Conservation (phyloP, 2,329 filamentous ascomycete species). For the Colletotrichum gloeosporioides region DNA sequence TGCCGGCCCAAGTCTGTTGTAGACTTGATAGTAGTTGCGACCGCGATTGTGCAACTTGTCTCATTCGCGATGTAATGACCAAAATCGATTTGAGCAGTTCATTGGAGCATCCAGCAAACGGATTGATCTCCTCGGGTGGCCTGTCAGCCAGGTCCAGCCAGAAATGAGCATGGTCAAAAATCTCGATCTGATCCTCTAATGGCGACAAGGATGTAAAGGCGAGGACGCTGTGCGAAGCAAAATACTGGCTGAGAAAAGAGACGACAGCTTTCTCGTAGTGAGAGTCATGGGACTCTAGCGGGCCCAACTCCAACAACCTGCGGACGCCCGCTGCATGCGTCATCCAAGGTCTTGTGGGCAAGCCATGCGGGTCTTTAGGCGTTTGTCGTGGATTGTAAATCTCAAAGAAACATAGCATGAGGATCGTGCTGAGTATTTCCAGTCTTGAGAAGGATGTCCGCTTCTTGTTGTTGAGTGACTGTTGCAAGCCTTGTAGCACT, state of each 20-base stretch:
- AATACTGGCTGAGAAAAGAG: neutral
- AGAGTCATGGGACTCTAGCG: neutral
- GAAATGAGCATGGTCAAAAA: neutral
- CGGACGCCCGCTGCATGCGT: neutral
- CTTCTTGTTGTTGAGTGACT: neutral
- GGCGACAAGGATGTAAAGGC: neutral
- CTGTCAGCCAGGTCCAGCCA: neutral
- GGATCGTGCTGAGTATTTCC: neutral
- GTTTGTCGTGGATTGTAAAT: fast-evolving
- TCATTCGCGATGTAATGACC: neutral
- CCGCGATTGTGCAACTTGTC: neutral
- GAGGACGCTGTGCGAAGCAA: neutral
- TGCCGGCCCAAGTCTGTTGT: neutral
- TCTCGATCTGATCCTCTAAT: neutral
- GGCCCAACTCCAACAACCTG: neutral
- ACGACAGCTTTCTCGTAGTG: neutral
- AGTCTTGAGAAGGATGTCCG: neutral
- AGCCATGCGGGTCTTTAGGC: neutral
- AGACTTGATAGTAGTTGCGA: neutral
- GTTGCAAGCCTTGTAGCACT: neutral
- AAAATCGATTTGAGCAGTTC: neutral
- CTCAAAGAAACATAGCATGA: neutral
- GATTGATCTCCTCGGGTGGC: neutral
- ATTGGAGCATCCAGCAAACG: neutral
- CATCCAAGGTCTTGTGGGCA: neutral